phyloP scores from a whole-genome alignment of 1,139 yeast genomes.

The Kazachstania sp. region DNA sequence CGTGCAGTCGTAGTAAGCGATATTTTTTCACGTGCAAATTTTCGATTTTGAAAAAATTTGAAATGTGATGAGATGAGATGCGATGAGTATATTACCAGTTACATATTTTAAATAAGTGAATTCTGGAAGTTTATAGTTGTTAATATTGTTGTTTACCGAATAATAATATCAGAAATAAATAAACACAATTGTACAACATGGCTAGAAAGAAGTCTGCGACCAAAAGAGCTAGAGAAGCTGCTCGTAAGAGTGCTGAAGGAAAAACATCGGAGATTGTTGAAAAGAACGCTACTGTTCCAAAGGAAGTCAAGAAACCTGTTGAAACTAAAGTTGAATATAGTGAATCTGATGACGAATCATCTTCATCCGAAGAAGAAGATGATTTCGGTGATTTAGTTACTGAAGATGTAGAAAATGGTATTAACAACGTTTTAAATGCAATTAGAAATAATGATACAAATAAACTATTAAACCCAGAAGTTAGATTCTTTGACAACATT shows the following conservation, averaged over 20 bases:
- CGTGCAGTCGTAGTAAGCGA: no score
- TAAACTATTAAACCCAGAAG: slow-evolving; percentile 53
- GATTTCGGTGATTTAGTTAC: slow-evolving; percentile 85
- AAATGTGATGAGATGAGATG: not conserved
- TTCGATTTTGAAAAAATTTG: not conserved
- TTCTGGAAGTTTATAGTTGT: not conserved
- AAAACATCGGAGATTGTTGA: slow-evolving; percentile 3
- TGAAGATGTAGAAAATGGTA: slow-evolving; percentile 74
- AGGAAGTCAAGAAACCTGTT: not conserved
- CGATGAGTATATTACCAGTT: not conserved
- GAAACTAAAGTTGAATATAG: not conserved
- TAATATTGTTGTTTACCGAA: no score
- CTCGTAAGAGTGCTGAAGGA: slow-evolving; percentile 11
- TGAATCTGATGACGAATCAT: slow-evolving; percentile 14
- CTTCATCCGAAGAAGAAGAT: slow-evolving; percentile 70
- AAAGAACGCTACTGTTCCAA: not conserved
- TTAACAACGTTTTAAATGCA: slow-evolving; percentile 61
- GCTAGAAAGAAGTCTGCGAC: slow-evolving; percentile 89
- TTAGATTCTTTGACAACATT: slow-evolving; percentile 63
- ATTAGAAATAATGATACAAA: slow-evolving; percentile 58
- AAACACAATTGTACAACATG: slow-evolving; percentile 36
- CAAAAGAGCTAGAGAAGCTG: slow-evolving; percentile 58
- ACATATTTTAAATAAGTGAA: no score
- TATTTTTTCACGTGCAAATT: no score
- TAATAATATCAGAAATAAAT: not conserved